Evolutionary conservation across 2,329 filamentous ascomycete species (phyloP).

Genomic region (Trichoderma simmonsii): DNA sequence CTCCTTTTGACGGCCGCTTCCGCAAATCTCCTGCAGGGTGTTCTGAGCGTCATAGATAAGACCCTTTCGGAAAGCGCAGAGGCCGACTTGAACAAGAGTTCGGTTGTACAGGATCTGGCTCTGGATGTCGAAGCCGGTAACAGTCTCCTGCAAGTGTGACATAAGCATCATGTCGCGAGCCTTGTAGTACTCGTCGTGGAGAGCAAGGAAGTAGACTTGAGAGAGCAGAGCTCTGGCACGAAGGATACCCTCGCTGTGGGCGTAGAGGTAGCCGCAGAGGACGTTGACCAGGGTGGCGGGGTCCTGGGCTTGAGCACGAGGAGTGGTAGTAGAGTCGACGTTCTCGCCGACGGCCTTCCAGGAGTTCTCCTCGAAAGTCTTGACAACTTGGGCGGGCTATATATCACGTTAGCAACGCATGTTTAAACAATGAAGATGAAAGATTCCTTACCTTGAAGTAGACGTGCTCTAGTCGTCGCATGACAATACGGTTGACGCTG

Average conservation of each 20-base stretch:
- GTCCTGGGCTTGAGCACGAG: conserved; percentile 65
- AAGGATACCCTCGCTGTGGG: conserved; percentile 91
- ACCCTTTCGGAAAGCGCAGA: conserved; percentile 96
- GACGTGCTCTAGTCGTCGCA: conserved; percentile 91
- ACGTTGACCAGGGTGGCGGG: conserved; percentile 74
- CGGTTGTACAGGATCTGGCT: conserved; percentile 99
- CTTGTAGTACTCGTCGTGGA: conserved; percentile 97
- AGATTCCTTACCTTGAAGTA: conserved; percentile 80
- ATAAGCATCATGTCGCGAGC: conserved; percentile 99
- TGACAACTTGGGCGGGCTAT: conserved; percentile 82
- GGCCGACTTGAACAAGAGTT: conserved; percentile 93
- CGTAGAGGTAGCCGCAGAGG: conserved; percentile 93
- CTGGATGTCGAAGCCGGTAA: conserved; percentile 92
- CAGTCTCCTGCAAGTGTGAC: conserved; percentile 97
- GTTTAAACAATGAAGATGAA: neutral
- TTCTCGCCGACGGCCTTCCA: conserved; percentile 75
- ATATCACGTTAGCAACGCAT: conserved; percentile 16
- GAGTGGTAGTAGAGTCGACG: conserved; percentile 77
- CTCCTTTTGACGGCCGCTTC: conserved; percentile 96
- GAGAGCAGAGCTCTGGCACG: conserved; percentile 95
- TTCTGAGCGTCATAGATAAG: conserved; percentile 97
- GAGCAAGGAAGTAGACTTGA: conserved; percentile 96
- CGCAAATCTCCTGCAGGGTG: conserved; percentile 96
- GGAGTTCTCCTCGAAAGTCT: conserved; percentile 88
- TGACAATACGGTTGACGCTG: conserved; percentile 85